Base-by-base conservation (phyloP, 129 eudicot species). In the Flaveria trinervia region DNA sequence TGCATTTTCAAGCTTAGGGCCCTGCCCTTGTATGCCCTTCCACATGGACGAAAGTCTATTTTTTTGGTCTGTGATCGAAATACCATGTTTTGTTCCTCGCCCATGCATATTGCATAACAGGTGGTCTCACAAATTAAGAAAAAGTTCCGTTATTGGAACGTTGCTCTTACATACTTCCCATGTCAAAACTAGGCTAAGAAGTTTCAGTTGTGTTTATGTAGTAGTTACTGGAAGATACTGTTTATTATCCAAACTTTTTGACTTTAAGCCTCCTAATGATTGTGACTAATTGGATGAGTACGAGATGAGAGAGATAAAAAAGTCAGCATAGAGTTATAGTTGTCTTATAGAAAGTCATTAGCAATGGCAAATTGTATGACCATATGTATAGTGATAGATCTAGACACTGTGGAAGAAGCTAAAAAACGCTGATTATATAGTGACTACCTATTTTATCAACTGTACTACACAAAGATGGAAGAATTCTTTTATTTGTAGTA, bases 331-430 rank as follows among this genome's bases (percentile, higher is more conserved):
- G n/a, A 60, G 39, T 25, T 60, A 9, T 25, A 60, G 1, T 12
- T 23, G 39, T 60, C 6, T 23, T 23, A 4, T 59, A 23, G 13
- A 36, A 36, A 56, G 15, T 48, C 16, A 13, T 48, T 48, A 18
- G 12, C 62, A 56, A 20, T 56, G 28, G 13, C 62, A 25, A 60
- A 60, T 25, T 60, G 39, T 60, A 60, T 23, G 39, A 23, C 30
- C 1, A 3, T 55, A 17, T 7, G 9, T 2, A 13, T 66, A 66
- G 50, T 20, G 22, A 20, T 20, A 20, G 28, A 66, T n/a, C 12
- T 66, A 62, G 10, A 66, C 36, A 45, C 20, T 45, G 73, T 56
- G 77, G n/a, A 73, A 57, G 68, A 73, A 7, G 22, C 43, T 36
- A 18, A 18, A 55, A 45, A 18, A 5, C 41, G 55, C 43, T 73